Evolutionary conservation across 805 yeast genomes (phyloP).

Genomic region (Metschnikowia rubicola): DNA sequence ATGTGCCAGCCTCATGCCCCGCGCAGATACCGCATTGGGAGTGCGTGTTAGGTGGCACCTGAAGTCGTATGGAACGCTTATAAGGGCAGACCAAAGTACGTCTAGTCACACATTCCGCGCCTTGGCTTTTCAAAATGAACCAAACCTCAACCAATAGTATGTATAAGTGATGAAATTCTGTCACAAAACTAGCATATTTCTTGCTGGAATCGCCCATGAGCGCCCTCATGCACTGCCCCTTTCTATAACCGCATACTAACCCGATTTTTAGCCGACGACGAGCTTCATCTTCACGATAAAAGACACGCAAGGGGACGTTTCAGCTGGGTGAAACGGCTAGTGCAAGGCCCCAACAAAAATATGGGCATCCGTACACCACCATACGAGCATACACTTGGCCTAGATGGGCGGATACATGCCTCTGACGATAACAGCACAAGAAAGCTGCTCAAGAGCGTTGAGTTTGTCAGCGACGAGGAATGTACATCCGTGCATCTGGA

Average conservation of each 20-base stretch:
- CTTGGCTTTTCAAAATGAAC: neutral
- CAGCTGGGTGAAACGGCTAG: slow-evolving; percentile 40
- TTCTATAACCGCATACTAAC: too few species aligned
- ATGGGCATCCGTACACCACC: slow-evolving; percentile 11
- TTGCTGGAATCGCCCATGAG: too few species aligned
- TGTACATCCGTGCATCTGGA: slow-evolving; percentile 12
- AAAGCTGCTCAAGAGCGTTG: slow-evolving; percentile 11
- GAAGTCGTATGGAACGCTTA: too few species aligned
- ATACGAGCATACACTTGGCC: slow-evolving; percentile 3
- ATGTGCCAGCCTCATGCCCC: slow-evolving; percentile 2
- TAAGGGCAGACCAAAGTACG: too few species aligned
- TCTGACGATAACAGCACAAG: slow-evolving; percentile 2
- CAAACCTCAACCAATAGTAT: neutral
- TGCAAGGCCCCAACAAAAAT: slow-evolving; percentile 32
- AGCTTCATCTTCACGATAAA: slow-evolving; percentile 19
- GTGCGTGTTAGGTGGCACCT: neutral
- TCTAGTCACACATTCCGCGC: too few species aligned
- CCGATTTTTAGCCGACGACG: slow-evolving; percentile 4
- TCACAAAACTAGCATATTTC: too few species aligned
- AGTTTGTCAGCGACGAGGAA: slow-evolving; percentile 15
- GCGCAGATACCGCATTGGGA: slow-evolving; percentile 2
- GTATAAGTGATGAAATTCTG: neutral
- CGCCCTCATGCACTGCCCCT: too few species aligned
- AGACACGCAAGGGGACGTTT: slow-evolving; percentile 32
- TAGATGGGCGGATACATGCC: neutral